phyloP scores from a whole-genome alignment of 805 yeast species.

The Candida easanensis region DNA sequence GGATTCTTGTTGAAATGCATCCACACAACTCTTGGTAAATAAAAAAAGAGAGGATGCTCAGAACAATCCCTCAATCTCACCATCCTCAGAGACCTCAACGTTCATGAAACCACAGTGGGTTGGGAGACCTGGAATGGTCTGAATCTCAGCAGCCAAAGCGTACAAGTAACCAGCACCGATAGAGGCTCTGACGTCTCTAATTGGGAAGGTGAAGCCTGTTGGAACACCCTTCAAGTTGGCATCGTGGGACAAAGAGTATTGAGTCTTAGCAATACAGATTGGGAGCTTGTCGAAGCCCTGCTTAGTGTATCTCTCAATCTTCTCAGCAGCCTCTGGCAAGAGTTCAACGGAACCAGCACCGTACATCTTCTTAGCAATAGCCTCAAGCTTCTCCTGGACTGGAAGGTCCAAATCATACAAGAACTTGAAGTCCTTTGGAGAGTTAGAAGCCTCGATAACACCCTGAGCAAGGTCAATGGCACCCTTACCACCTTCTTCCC shows the following conservation, averaged over 20 bases:
- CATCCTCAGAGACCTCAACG: slow-evolving; percentile 75
- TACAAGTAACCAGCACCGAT: slow-evolving; percentile 84
- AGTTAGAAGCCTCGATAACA: slow-evolving; percentile 58
- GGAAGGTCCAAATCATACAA: slow-evolving; percentile 58
- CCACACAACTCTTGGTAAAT: no score
- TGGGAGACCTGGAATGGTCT: slow-evolving; percentile 83
- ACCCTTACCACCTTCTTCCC: slow-evolving; percentile 86
- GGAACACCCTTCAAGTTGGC: slow-evolving; percentile 83
- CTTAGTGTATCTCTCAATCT: slow-evolving; percentile 61
- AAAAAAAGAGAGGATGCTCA: slow-evolving; percentile 26
- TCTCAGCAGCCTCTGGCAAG: slow-evolving; percentile 64
- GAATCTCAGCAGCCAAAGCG: slow-evolving; percentile 83
- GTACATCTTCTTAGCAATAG: slow-evolving; percentile 74
- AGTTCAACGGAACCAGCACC: slow-evolving; percentile 73
- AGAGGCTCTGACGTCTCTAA: slow-evolving; percentile 74
- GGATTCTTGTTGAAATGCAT: background rate
- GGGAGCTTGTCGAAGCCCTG: slow-evolving; percentile 81
- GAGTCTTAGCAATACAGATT: slow-evolving; percentile 83
- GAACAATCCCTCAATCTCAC: slow-evolving; percentile 80
- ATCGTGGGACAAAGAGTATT: slow-evolving; percentile 83
- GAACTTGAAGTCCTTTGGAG: slow-evolving; percentile 45
- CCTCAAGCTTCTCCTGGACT: slow-evolving; percentile 63
- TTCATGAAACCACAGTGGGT: slow-evolving; percentile 86
- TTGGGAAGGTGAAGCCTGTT: slow-evolving; percentile 73
- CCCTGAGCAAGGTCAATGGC: slow-evolving; percentile 72